A percentile compares a stretch with the other conserved stretches of the same genome.
Evolutionary conservation across 805 yeast species (phyloP).

Genomic region (Danielia reshetovae): DNA sequence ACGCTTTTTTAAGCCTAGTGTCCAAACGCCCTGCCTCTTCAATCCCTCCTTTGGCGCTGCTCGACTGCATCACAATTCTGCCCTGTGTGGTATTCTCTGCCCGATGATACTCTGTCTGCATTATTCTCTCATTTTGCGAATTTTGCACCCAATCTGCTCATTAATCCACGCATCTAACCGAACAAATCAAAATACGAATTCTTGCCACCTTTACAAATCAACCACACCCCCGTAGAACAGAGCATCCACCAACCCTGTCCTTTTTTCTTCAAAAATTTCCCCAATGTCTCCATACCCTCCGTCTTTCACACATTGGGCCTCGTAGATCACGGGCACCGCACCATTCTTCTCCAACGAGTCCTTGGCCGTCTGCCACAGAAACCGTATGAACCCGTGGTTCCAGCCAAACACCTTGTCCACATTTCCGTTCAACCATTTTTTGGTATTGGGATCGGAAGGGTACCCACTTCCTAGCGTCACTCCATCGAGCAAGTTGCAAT

Average conservation of each 20-base stretch:
- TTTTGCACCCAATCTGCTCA: no score
- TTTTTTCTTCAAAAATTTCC: constrained; percentile 12
- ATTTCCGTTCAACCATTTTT: constrained; percentile 61
- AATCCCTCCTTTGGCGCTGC: no score
- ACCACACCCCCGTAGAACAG: constrained; percentile 12
- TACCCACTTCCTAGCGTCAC: constrained; percentile 81
- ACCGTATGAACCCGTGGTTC: constrained; percentile 68
- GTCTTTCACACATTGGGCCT: constrained; percentile 40
- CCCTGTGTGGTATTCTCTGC: no score
- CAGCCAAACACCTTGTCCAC: constrained; percentile 83
- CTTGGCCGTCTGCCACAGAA: constrained; percentile 91
- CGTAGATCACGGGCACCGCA: constrained; percentile 59
- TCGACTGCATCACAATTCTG: no score
- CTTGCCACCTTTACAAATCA: no score
- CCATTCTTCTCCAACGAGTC: constrained; percentile 58
- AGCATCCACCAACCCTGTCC: constrained; percentile 6
- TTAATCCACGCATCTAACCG: no score
- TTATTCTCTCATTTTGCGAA: no score
- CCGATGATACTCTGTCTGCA: no score
- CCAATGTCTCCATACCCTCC: constrained; percentile 27
- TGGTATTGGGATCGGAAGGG: constrained; percentile 88
- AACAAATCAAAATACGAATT: no score
- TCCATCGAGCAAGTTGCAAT: constrained; percentile 20
- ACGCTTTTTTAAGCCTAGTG: no score
- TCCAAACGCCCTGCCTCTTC: no score